Percentiles rank a stretch among this genome's conserved stretches.
Conservation (phyloP, 1,139 yeast species). For the Yamadazyma membranifaciens region DNA sequence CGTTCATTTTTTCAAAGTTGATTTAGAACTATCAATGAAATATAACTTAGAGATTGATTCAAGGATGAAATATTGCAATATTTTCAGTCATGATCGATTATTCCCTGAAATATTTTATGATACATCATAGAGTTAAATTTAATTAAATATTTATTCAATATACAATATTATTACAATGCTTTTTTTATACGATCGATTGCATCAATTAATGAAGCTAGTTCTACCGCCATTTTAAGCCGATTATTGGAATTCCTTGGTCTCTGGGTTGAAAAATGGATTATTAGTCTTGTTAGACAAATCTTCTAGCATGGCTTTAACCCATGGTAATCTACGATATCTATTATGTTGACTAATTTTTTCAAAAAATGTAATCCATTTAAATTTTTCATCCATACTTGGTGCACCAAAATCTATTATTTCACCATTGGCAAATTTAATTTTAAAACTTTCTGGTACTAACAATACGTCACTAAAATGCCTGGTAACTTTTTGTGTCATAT, state of each 20-base stretch:
- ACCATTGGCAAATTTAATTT: slow-evolving; percentile 61
- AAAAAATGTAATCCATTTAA: slow-evolving; percentile 53
- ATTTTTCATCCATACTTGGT: slow-evolving; percentile 53
- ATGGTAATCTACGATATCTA: slow-evolving; percentile 61
- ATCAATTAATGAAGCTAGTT: no score
- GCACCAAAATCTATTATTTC: slow-evolving; percentile 72
- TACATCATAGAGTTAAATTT: neutral
- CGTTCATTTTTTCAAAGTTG: neutral
- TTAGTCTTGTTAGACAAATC: slow-evolving; percentile 12
- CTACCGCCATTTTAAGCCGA: neutral
- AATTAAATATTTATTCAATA: neutral
- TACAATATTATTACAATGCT: neutral
- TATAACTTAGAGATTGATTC: neutral
- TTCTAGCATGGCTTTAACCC: slow-evolving; percentile 57
- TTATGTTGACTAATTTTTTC: slow-evolving; percentile 54
- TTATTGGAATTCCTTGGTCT: slow-evolving; percentile 10
- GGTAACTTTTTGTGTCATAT: slow-evolving; percentile 26
- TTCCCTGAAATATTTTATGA: no score
- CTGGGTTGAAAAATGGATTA: slow-evolving; percentile 16
- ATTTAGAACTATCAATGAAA: neutral
- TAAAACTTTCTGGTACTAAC: slow-evolving; percentile 62
- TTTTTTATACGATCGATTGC: neutral
- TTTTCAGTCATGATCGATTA: neutral
- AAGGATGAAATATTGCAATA: slow-evolving; percentile 1
- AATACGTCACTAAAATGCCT: slow-evolving; percentile 66